Conservation (phyloP, 257 asterid species). For the Jaltomata sinuosa region DNA sequence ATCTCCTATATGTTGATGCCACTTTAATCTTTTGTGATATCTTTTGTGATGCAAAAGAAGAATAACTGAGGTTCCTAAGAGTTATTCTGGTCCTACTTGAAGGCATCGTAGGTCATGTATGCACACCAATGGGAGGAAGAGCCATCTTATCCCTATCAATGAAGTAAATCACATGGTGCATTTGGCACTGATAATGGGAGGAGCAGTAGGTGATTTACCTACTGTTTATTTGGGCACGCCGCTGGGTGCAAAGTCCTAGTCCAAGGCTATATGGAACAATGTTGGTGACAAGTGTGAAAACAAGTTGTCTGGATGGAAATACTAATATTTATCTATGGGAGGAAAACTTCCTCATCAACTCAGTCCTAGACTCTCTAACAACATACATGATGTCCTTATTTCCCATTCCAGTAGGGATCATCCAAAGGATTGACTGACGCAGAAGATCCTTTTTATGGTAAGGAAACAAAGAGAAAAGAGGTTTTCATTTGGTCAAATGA, state of each 20-base stretch:
- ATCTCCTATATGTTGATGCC: not conserved
- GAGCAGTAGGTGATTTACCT: not conserved
- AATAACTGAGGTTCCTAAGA: not conserved
- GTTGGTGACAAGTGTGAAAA: not conserved
- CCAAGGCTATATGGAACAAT: not conserved
- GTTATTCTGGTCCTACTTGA: not conserved
- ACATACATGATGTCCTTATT: not conserved
- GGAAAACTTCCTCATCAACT: not conserved
- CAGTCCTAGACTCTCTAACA: not conserved
- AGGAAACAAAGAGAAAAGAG: not conserved
- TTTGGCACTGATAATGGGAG: not conserved
- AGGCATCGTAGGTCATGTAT: not conserved
- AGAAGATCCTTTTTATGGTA: not conserved
- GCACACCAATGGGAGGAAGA: not conserved
- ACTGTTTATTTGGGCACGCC: not conserved
- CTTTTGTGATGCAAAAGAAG: not conserved
- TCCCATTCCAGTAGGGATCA: not conserved
- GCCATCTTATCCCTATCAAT: not conserved
- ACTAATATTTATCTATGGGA: not conserved
- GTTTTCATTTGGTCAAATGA: not conserved
- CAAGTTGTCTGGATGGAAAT: not conserved
- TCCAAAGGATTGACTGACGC: not conserved
- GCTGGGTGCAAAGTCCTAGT: not conserved
- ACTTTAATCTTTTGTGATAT: not conserved
- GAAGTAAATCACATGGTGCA: not conserved